Conservation (phyloP, 305 asterid species). For the Solanum aculeatissimum region DNA sequence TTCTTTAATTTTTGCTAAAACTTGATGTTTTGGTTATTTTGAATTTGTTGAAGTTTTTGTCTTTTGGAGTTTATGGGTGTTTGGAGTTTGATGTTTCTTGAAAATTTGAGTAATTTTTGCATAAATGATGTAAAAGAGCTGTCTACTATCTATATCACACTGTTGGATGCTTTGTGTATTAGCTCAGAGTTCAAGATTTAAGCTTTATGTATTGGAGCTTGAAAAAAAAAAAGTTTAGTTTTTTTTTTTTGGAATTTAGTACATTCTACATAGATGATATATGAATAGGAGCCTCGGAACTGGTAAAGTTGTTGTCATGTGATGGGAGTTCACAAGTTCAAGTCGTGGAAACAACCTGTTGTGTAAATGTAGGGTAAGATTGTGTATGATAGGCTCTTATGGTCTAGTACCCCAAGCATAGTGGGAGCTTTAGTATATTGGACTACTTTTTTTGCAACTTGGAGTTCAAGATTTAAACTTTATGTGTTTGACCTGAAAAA, state of each 20-base stretch:
- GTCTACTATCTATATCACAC: too few species aligned
- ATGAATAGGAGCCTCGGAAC: not conserved
- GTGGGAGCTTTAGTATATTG: not conserved
- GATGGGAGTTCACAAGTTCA: not conserved
- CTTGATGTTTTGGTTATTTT: not conserved
- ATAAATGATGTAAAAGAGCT: too few species aligned
- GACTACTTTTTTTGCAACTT: too few species aligned
- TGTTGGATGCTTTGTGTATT: not conserved
- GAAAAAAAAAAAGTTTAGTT: not conserved
- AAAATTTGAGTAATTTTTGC: too few species aligned
- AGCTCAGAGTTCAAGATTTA: not conserved
- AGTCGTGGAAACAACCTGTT: not conserved
- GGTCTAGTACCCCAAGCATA: not conserved
- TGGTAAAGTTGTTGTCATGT: not conserved
- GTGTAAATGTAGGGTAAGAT: not conserved
- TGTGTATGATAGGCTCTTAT: not conserved
- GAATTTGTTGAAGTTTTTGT: not conserved
- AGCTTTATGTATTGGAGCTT: not conserved
- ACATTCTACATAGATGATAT: not conserved
- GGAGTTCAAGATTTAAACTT: not conserved
- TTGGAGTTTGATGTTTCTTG: too few species aligned
- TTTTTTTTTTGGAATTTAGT: not conserved
- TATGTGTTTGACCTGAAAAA: not conserved
- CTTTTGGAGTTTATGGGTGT: not conserved
- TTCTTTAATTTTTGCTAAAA: not conserved